Evolutionary conservation across 495 filamentous ascomycete genomes (phyloP).

Genomic region (Neurospora tetrasperma): DNA sequence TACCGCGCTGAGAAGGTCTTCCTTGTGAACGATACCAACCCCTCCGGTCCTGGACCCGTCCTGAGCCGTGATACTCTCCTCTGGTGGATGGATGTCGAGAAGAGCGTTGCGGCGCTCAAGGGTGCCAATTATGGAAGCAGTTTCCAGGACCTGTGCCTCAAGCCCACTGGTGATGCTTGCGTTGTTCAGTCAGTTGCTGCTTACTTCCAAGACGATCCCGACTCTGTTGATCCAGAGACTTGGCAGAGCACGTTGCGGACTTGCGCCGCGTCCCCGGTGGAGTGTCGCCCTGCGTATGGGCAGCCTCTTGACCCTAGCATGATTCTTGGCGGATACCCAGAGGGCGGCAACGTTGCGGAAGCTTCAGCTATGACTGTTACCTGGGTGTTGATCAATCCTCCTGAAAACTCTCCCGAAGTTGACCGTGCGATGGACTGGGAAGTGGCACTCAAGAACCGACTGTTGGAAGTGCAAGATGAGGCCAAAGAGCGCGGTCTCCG

Average conservation of each 20-base stretch:
- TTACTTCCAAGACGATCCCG: conserved; percentile 65
- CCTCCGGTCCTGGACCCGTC: conserved; percentile 57
- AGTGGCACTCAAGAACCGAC: conserved; percentile 54
- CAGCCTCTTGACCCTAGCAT: conserved; percentile 78
- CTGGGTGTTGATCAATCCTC: conserved; percentile 91
- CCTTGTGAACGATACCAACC: conserved; percentile 73
- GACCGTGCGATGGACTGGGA: conserved; percentile 83
- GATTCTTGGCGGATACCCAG: conserved; percentile 71
- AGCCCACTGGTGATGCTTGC: conserved; percentile 80
- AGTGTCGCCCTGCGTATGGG: conserved; percentile 76
- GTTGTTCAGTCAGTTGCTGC: conserved; percentile 84
- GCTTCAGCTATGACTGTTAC: conserved; percentile 75
- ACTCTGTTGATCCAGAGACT: conserved; percentile 43
- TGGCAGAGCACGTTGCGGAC: conserved; percentile 61
- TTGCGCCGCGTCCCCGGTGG: conserved; percentile 67
- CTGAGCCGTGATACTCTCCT: conserved; percentile 74
- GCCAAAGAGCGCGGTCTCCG: conserved; percentile 68
- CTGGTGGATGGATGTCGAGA: conserved; percentile 94
- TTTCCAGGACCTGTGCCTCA: conserved; percentile 84
- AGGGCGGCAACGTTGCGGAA: conserved; percentile 56
- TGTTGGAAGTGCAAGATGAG: conserved; percentile 67
- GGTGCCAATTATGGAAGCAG: conserved; percentile 51
- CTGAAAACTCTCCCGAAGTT: conserved; percentile 58
- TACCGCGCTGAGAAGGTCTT: conserved; percentile 91
- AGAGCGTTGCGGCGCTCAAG: conserved; percentile 55